Percentiles rank a stretch among this genome's conserved stretches.
These are phyloP conservation scores for Mucor circinelloides DNA, from an alignment of 371 early-diverging fungal species.

Conservation along the genomic window DNA sequence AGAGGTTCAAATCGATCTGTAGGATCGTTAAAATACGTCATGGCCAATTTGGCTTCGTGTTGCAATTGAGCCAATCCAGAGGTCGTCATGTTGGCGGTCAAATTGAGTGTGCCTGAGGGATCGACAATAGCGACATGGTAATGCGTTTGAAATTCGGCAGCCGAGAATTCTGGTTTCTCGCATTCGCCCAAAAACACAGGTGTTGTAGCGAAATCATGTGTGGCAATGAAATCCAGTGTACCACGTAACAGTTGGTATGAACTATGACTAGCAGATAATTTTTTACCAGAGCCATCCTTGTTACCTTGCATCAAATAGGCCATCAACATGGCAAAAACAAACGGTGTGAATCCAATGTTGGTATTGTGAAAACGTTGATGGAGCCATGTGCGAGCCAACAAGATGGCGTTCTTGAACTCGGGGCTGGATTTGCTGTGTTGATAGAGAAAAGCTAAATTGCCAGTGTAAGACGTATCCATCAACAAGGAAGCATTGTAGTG, in stretches of 20 bases:
- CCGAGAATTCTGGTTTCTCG: constrained; percentile 56
- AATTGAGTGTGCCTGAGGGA: constrained; percentile 79
- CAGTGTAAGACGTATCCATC: constrained; percentile 71
- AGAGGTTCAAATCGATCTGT: constrained; percentile 73
- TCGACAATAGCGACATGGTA: constrained; percentile 87
- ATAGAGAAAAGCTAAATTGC: constrained; percentile 81
- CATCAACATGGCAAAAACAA: constrained; percentile 84
- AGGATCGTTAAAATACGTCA: constrained; percentile 63
- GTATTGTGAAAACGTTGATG: constrained; percentile 69
- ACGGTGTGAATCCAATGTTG: constrained; percentile 66
- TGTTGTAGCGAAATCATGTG: constrained; percentile 70
- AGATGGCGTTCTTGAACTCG: constrained; percentile 79
- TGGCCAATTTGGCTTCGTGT: constrained; percentile 68
- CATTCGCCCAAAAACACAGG: constrained; percentile 74
- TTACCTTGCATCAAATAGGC: constrained; percentile 80
- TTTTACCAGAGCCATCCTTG: constrained; percentile 57
- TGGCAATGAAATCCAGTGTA: constrained; percentile 81
- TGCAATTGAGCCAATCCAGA: constrained; percentile 67
- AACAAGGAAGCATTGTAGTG: constrained; percentile 89
- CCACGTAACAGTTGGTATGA: constrained; percentile 88
- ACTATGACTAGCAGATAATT: constrained; percentile 72
- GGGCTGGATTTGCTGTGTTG: constrained; percentile 70
- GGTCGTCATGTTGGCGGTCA: constrained; percentile 67
- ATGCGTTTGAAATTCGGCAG: constrained; percentile 55
- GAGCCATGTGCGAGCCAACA: constrained; percentile 85